Evolutionary conservation across 257 asterid genomes (phyloP).

Genomic region (Scutellaria minor): DNA sequence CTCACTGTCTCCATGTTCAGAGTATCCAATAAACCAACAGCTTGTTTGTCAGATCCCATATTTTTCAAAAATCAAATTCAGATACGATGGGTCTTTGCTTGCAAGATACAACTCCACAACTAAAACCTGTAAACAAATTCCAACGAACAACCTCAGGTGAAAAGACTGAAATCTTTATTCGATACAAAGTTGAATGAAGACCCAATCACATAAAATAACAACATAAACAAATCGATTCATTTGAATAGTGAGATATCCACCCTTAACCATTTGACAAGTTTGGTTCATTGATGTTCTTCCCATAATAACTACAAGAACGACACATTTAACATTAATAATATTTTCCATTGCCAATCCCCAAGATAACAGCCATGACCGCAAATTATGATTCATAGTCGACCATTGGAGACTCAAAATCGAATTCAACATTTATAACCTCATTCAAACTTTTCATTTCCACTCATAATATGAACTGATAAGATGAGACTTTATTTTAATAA

Average conservation of each 20-base stretch:
- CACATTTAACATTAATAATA: background rate
- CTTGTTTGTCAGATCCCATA: conserved; percentile 65
- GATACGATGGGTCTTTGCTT: conserved; percentile 34
- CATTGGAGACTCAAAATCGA: background rate
- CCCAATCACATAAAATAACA: background rate
- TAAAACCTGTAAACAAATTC: conserved; percentile 38
- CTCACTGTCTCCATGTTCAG: conserved; percentile 90
- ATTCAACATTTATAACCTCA: background rate
- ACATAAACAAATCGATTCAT: conserved; percentile 1
- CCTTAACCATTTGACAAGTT: background rate
- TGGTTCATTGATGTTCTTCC: background rate
- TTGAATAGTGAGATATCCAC: conserved; percentile 2
- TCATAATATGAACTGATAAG: background rate
- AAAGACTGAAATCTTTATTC: background rate
- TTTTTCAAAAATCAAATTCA: conserved; percentile 36
- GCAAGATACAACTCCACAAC: conserved; percentile 40
- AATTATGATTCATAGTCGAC: background rate
- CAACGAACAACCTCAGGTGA: conserved; percentile 24
- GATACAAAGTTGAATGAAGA: conserved; percentile 13
- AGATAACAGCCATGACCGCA: background rate
- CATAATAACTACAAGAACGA: background rate
- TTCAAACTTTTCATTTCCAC: background rate
- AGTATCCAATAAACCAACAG: conserved; percentile 73
- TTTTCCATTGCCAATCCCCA: background rate
- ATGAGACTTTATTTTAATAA: background rate